phyloP scores from a whole-genome alignment of 305 asterid species.

The Fraxinus floribunda region DNA sequence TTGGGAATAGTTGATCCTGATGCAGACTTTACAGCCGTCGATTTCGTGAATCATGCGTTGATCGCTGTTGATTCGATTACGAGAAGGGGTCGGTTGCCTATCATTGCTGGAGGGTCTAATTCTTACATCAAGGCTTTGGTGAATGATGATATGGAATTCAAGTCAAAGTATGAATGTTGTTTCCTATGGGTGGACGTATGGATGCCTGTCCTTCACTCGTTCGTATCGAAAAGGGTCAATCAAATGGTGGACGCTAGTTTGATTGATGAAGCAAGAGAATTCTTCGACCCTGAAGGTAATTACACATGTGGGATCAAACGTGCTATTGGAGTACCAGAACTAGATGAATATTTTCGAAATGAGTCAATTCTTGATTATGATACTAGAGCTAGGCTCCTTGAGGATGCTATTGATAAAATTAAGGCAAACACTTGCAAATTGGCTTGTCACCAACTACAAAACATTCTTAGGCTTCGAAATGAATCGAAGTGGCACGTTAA shows the following conservation, averaged over 20 bases:
- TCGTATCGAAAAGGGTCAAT: conserved; percentile 61
- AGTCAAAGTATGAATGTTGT: conserved; percentile 52
- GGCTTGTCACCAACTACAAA: conserved; percentile 48
- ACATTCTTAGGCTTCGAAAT: conserved; percentile 46
- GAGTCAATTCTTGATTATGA: conserved; percentile 18
- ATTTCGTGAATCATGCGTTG: conserved; percentile 42
- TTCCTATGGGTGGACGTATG: conserved; percentile 67
- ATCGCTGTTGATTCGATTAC: conserved; percentile 40
- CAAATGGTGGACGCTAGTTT: conserved; percentile 55
- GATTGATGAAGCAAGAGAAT: conserved; percentile 50
- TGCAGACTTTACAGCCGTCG: conserved; percentile 28
- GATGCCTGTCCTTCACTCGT: conserved; percentile 35
- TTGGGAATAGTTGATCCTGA: conserved; percentile 28
- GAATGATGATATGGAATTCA: conserved; percentile 39
- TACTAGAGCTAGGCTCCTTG: conserved; percentile 25
- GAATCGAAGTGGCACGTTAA: conserved; percentile 47
- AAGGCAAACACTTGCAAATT: conserved; percentile 53
- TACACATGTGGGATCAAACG: conserved; percentile 56
- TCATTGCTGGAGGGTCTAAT: conserved; percentile 80
- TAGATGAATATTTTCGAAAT: conserved; percentile 44
- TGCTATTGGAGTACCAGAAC: conserved; percentile 72
- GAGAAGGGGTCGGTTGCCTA: conserved; percentile 44
- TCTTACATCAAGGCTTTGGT: conserved; percentile 56
- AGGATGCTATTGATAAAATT: conserved; percentile 39
- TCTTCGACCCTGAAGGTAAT: conserved; percentile 46